These are phyloP conservation scores for Hypoxylon sp. DNA, from an alignment of 2,329 filamentous ascomycete species.

Conservation along the genomic window DNA sequence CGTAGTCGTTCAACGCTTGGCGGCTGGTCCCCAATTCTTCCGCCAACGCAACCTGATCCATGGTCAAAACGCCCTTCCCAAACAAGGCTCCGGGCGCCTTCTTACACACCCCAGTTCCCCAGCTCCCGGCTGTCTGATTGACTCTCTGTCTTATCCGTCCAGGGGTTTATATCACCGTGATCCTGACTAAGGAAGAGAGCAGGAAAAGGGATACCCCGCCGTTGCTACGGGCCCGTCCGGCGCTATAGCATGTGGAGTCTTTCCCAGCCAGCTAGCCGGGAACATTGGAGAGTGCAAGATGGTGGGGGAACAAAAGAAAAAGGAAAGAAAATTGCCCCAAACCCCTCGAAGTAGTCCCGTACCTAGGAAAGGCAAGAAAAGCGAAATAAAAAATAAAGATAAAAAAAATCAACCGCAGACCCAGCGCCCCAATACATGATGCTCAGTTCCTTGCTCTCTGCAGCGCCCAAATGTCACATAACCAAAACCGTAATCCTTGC, in stretches of 20 bases:
- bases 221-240: slow-evolving; percentile 21
- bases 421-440: slow-evolving; percentile 41
- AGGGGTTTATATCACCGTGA: slow-evolving; percentile 24
- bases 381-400: slow-evolving; percentile 10
- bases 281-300: slow-evolving; percentile 18
- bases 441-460: slow-evolving; percentile 38
- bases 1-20: slow-evolving; percentile 26
- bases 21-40: slow-evolving; percentile 30
- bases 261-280: slow-evolving; percentile 7
- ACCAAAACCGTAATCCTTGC: slow-evolving; percentile 38
- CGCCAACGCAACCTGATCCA: slow-evolving; percentile 19
- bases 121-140: slow-evolving; percentile 22
- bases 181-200: slow-evolving; percentile 34
- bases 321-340: slow-evolving; percentile 14
- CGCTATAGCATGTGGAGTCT: slow-evolving; percentile 25
- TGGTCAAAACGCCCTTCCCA: slow-evolving; percentile 23
- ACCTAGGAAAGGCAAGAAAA: slow-evolving; percentile 14
- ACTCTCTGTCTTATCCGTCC: slow-evolving; percentile 18
- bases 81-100: slow-evolving; percentile 26
- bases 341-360: slow-evolving; percentile 20
- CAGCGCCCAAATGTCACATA: slow-evolving; percentile 37
- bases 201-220: slow-evolving; percentile 29
- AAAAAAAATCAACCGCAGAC: slow-evolving; percentile 25
- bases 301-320: slow-evolving; percentile 18
- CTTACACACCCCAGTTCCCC: slow-evolving; percentile 10